phyloP scores from a whole-genome alignment of 148 eudicot genomes.

The Heliamphora exappendiculata region DNA sequence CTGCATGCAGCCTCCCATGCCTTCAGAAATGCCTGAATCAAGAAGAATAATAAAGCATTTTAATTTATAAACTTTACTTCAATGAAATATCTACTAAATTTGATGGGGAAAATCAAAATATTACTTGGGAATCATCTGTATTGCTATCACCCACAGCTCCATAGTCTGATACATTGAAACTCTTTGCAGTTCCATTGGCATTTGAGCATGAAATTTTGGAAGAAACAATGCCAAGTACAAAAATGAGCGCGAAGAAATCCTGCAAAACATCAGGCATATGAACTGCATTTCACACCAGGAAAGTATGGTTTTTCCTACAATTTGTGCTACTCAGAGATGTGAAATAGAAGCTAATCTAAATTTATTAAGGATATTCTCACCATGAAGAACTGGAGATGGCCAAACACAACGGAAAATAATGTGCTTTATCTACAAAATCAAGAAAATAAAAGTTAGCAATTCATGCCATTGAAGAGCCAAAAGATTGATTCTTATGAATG shows the following conservation, averaged over 20 bases:
- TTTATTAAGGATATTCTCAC: not conserved
- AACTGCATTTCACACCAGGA: too few relatives aligned
- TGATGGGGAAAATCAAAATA: not conserved
- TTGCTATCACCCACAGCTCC: conserved; percentile 21
- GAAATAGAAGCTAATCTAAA: not conserved
- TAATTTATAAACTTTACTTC: not conserved
- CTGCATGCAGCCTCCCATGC: conserved; percentile 52
- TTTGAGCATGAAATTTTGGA: conserved; percentile 12
- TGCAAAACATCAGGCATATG: conserved; percentile 7
- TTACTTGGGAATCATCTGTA: conserved; percentile 35
- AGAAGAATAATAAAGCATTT: not conserved
- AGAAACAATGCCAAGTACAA: conserved; percentile 21
- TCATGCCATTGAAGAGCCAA: not conserved
- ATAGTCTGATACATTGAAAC: conserved; percentile 25
- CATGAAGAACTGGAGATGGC: not conserved
- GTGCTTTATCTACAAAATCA: not conserved
- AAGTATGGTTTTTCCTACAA: not conserved
- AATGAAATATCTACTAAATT: not conserved
- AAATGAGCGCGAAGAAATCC: conserved; percentile 18
- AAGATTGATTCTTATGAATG: not conserved
- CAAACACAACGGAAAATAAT: not conserved
- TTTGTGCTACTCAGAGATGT: too few relatives aligned
- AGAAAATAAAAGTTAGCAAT: not conserved
- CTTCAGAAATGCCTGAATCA: conserved; percentile 43
- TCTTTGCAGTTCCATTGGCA: conserved; percentile 15